Percentiles rank a stretch among this genome's conserved stretches.
These are phyloP conservation scores for Globisporangium canariense DNA, from an alignment of 352 stramenopile species.

Conservation along the genomic window DNA sequence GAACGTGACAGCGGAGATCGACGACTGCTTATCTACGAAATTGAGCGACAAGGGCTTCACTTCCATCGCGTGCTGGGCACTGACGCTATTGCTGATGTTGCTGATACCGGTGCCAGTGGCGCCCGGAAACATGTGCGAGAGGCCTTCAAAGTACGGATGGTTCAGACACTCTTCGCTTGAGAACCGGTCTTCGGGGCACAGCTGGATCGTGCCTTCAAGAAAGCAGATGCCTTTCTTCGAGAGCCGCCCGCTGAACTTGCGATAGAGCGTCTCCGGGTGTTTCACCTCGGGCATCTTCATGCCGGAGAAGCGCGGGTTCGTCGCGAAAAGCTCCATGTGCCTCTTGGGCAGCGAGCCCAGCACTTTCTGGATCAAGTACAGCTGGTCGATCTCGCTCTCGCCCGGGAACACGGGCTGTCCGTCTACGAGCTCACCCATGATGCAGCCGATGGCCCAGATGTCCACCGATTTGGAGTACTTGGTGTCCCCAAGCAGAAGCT, in stretches of 20 bases:
- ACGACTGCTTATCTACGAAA: slow-evolving; percentile 27
- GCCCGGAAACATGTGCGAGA: slow-evolving; percentile 22
- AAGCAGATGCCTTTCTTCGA: slow-evolving; percentile 84
- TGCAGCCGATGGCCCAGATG: slow-evolving; percentile 96
- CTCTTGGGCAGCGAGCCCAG: slow-evolving; percentile 94
- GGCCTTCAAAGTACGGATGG: slow-evolving; percentile 87
- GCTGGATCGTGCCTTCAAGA: slow-evolving; percentile 68
- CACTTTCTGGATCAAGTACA: slow-evolving; percentile 99
- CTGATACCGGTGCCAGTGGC: slow-evolving; percentile 4
- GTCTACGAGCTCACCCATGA: slow-evolving; percentile 97
- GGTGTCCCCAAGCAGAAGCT: slow-evolving; percentile 98
- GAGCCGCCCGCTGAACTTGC: slow-evolving; percentile 87
- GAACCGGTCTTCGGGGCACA: slow-evolving; percentile 75
- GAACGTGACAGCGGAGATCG: slow-evolving; percentile 3
- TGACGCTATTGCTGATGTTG: neutral
- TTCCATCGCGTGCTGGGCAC: slow-evolving; percentile 19
- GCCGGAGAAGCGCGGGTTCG: slow-evolving; percentile 89
- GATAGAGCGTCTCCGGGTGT: slow-evolving; percentile 88
- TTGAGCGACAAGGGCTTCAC: slow-evolving; percentile 29
- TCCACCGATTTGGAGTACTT: slow-evolving; percentile 97
- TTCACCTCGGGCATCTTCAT: slow-evolving; percentile 93
- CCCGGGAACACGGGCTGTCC: slow-evolving; percentile 97
- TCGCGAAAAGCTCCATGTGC: slow-evolving; percentile 90
- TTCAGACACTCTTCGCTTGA: slow-evolving; percentile 74
- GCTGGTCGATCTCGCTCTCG: slow-evolving; percentile 98